phyloP scores from a whole-genome alignment of 257 asterid species.

The Gentiana straminea region DNA sequence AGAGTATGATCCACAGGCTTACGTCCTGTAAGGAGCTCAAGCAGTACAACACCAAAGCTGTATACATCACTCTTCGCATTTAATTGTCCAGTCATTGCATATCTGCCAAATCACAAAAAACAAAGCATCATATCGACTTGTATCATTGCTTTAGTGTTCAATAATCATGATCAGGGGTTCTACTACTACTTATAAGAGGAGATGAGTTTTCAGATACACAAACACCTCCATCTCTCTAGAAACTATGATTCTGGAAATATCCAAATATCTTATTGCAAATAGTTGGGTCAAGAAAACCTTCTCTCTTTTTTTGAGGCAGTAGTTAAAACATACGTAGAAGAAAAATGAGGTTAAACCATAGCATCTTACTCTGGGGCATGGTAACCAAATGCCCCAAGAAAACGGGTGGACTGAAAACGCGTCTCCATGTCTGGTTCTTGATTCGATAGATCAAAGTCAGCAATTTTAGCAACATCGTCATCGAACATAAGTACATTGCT shows the following conservation, averaged over 20 bases:
- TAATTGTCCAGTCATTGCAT: conserved; percentile 89
- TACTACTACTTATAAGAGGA: background rate
- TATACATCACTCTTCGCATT: conserved; percentile 81
- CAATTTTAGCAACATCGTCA: conserved; percentile 75
- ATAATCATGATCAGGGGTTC: background rate
- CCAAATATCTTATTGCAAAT: no score
- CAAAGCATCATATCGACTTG: conserved; percentile 5
- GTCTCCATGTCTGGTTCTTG: conserved; percentile 97
- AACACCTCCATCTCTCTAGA: no score
- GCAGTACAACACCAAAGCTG: conserved; percentile 84
- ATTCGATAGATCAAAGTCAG: conserved; percentile 77
- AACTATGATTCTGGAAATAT: no score
- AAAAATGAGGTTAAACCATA: background rate
- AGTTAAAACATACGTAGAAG: background rate
- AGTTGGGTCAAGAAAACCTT: no score
- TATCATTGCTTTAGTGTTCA: background rate
- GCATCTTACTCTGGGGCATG: conserved; percentile 83
- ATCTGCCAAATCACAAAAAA: conserved; percentile 30
- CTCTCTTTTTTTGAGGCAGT: no score
- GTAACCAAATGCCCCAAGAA: conserved; percentile 87
- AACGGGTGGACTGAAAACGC: conserved; percentile 90
- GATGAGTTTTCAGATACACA: background rate
- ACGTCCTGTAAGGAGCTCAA: conserved; percentile 83
- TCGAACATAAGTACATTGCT: conserved; percentile 77
- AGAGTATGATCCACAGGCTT: conserved; percentile 85